Base-by-base conservation (phyloP, 2,329 filamentous ascomycete genomes). In the Ceratocystis alfenasii region DNA sequence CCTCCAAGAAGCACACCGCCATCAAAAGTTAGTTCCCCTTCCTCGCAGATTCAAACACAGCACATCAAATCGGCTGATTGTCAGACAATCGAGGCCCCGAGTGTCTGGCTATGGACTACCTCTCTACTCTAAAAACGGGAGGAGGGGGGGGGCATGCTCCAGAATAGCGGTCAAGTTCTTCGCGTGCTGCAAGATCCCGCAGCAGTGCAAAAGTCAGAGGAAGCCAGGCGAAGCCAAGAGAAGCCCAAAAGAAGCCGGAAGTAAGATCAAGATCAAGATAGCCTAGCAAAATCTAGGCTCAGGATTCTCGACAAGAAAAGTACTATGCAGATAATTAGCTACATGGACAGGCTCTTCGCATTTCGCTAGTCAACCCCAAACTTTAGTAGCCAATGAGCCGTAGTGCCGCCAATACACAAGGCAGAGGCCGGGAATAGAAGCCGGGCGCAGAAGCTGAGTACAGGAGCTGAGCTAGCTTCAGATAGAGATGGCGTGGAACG, bases 81-180 rank as follows among this genome's bases (percentile, higher is more conserved):
- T 57, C 53, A n/a, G 53, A 57, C 10, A 57, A 28, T 3, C 5
- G 12, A 41, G 10, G 36, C 12, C 10, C 36, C 10, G 12, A 33
- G 22, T n/a, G 25, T 57, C 53, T 41, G 48, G 8, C 53, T 30
- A 15, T 12, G 12, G 53, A 25, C 50, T 17, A 30, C 28, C 15
- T 10, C 3, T 25, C 20, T 20, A 10, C 48, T 50, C 28, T 33
- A 57, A 17, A 57, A 33, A 33, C 17, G 53, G 53, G 50, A 30
- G 6, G 3, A 36, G 33, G 33, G 33, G 33, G 33, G 36, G 36
- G 20, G 22, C 15, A 33, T 57, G 15, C 53, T 57, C 22, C 15
- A 57, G 53, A 57, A 57, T 30, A 57, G 53, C 53, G 53, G 53
- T 57, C 53, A 57, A 25, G 53, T 30, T 57, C 53, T 57, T 57